Base-by-base conservation (phyloP, 1,284 basidiomycete species). In the Microbotryum silenes-acaulis region DNA sequence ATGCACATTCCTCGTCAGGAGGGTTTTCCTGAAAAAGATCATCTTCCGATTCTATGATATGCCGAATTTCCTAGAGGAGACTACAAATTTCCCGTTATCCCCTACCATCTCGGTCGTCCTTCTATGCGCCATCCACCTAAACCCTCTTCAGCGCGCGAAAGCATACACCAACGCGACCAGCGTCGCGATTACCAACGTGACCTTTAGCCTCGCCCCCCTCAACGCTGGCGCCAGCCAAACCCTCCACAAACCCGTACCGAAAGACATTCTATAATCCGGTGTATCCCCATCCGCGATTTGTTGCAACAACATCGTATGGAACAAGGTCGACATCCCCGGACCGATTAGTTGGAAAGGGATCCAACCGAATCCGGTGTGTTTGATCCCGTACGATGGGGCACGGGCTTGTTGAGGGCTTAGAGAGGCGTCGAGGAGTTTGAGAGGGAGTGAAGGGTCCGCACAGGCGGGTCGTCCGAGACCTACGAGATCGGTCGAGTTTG, bases 381-480 rank as follows among this genome's bases (percentile, higher is more conserved):
- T 60, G 3, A 72, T 63, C 29, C 66, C 65, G 65, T 74, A 74
- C 2, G 60, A 47, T 0, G 72, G 70, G 9, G 71, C 66, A 8
- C 63, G 62, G 4, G 73, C 69, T 37, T 65, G 61, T 0, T 21
- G 27, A 50, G 71, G 59, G 1, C 60, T 52, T 8, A 74, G 59
- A 3, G 56, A 44, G 3, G 55, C 31, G 21, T 71, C 67, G 12
- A 72, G 69, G 23, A 77, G 60, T 0, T 63, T 65, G 6, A 44
- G 67, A 0, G 86, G 85, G 33, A 90, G 76, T 54, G 82, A 76
- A 0, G 89, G 89, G 61, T 79, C 80, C 4, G 85, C 73, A 10
- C 88, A 77, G 1, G 88, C 81, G 2, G 79, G 78, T 59, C 90
- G 79, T n/a, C 85, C 90, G 27, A 92, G 78, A 1, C 90, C 90